Conservation (phyloP, 2,329 filamentous ascomycete species). For the Aspergillus brasiliensis region DNA sequence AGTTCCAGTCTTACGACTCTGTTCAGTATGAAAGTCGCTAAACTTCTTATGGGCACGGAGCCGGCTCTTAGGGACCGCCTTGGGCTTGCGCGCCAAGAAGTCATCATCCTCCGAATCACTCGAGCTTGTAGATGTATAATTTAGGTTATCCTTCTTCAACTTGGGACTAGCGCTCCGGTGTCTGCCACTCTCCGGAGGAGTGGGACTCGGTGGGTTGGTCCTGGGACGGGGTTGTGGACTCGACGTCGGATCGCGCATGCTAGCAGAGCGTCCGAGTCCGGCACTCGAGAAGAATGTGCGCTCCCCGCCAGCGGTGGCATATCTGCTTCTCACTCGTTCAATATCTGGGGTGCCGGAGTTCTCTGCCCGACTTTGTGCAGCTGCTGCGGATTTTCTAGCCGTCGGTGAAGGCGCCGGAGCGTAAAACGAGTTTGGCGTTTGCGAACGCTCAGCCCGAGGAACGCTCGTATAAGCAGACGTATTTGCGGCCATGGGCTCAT, state of each 20-base stretch:
- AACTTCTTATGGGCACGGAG: constrained; percentile 34
- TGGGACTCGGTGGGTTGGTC: constrained; percentile 41
- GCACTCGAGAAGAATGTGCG: constrained; percentile 58
- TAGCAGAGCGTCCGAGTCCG: constrained; percentile 55
- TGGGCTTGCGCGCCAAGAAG: constrained; percentile 35
- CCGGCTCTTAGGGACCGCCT: constrained; percentile 45
- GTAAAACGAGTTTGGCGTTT: constrained; percentile 36
- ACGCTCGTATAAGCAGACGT: constrained; percentile 53
- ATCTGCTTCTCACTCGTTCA: constrained; percentile 57
- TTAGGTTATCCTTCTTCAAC: constrained; percentile 33
- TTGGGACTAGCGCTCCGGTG: constrained; percentile 50
- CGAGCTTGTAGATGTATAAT: constrained; percentile 42
- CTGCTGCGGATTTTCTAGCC: constrained; percentile 44
- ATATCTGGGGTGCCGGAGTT: constrained; percentile 39
- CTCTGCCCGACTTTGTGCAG: constrained; percentile 32
- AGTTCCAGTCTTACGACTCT: constrained; percentile 26
- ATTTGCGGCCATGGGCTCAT: constrained; percentile 59
- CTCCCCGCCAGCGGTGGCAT: constrained; percentile 58
- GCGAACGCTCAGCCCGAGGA: constrained; percentile 36
- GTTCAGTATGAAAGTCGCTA: constrained; percentile 27
- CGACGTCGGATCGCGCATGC: constrained; percentile 54
- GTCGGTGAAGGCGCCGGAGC: constrained; percentile 45
- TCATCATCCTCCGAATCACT: constrained; percentile 41
- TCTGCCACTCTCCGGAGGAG: constrained; percentile 31
- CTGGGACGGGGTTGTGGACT: constrained; percentile 35